These are phyloP conservation scores for Tuber umbilicatum DNA, from an alignment of 495 filamentous ascomycete genomes.

Conservation along the genomic window DNA sequence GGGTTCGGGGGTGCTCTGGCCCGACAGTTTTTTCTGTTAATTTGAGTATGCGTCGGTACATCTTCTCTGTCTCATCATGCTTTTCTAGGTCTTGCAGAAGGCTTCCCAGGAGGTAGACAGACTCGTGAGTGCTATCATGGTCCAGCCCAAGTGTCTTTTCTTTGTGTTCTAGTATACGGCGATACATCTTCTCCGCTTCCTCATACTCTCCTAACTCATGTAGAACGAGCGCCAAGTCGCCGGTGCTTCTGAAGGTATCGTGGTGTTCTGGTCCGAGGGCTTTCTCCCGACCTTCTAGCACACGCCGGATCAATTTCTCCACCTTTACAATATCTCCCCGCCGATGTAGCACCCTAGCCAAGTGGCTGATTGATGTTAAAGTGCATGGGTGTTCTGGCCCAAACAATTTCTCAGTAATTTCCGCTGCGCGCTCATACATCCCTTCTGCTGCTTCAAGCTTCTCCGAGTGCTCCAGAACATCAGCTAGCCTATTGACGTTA, in stretches of 20 bases:
- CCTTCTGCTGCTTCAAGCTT: neutral
- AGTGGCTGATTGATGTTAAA: neutral
- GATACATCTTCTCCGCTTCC: neutral
- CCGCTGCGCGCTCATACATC: neutral
- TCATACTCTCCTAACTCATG: neutral
- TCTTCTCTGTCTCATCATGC: neutral
- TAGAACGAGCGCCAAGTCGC: neutral
- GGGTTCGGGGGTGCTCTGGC: neutral
- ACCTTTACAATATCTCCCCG: neutral
- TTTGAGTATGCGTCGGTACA: neutral
- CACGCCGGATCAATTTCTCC: neutral
- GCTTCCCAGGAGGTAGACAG: neutral
- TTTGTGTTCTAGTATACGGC: neutral
- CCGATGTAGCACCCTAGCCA: neutral
- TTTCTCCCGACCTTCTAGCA: neutral
- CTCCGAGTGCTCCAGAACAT: neutral
- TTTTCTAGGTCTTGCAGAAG: neutral
- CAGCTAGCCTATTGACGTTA: neutral
- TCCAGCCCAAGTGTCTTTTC: neutral
- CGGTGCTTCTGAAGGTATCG: neutral
- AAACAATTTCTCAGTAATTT: neutral
- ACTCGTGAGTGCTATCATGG: neutral
- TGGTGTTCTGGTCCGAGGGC: neutral
- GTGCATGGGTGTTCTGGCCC: neutral
- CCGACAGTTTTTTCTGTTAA: neutral